A percentile compares a stretch with the other conserved stretches of the same genome.
phyloP scores from a whole-genome alignment of 1,284 basidiomycete genomes.

The Ganoderma lingzhi region DNA sequence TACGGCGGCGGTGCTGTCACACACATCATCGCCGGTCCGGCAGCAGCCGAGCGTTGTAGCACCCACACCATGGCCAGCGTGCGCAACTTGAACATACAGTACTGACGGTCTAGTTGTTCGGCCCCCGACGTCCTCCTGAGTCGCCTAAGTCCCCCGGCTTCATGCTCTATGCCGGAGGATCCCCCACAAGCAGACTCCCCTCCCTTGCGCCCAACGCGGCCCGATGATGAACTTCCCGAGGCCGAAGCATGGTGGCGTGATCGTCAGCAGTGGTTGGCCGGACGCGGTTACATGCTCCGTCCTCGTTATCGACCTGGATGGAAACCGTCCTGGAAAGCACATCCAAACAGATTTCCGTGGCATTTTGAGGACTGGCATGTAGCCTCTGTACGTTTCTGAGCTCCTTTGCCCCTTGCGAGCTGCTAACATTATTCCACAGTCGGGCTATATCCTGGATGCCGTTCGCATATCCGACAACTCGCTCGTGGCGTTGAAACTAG shows the following conservation, averaged over 20 bases:
- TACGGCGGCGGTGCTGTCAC: too few species aligned
- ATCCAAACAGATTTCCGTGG: not conserved
- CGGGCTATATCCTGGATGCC: constrained; percentile 25
- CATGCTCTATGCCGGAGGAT: too few species aligned
- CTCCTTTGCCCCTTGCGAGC: not conserved
- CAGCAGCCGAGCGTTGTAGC: too few species aligned
- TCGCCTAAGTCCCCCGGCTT: too few species aligned
- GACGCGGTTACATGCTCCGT: constrained; percentile 30
- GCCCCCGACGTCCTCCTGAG: too few species aligned
- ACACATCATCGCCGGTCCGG: too few species aligned
- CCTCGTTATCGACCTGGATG: constrained; percentile 29
- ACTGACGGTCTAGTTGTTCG: too few species aligned
- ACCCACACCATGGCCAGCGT: too few species aligned
- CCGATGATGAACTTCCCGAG: not conserved
- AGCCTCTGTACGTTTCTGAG: not conserved
- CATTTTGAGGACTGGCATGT: constrained; percentile 21
- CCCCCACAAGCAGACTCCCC: too few species aligned
- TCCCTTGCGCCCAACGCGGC: too few species aligned
- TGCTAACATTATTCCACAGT: constrained; percentile 25
- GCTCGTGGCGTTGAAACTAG: constrained; percentile 20
- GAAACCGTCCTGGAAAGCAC: constrained; percentile 26
- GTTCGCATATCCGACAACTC: constrained; percentile 16
- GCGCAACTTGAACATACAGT: too few species aligned
- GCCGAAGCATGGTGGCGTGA: constrained; percentile 18
- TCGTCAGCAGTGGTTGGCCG: constrained; percentile 24